Percentiles rank a stretch among this genome's conserved stretches.
phyloP scores from a whole-genome alignment of 129 eudicot genomes.

The Scalesia atractyloides region DNA sequence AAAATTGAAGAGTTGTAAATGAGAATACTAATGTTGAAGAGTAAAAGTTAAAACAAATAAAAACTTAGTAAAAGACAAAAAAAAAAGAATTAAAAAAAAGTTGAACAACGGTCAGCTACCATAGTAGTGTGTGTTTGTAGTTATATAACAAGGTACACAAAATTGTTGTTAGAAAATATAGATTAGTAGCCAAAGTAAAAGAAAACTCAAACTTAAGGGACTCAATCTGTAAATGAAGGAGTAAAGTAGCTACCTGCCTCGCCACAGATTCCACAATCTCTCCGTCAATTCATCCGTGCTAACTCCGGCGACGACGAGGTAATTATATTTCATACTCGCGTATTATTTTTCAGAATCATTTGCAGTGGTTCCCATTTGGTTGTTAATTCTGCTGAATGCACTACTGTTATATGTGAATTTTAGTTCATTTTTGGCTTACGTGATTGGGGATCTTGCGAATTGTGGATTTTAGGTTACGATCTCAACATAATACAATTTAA shows the following conservation, averaged over 20 bases:
- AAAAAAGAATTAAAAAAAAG: too few species aligned
- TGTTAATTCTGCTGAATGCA: not conserved
- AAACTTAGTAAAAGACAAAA: too few species aligned
- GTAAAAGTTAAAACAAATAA: too few species aligned
- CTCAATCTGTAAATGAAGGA: not conserved
- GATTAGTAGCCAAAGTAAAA: not conserved
- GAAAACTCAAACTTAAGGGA: conserved; percentile 9
- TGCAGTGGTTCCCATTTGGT: not conserved
- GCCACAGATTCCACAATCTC: conserved; percentile 7
- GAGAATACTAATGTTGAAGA: too few species aligned
- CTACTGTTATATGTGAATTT: not conserved
- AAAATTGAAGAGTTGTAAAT: too few species aligned
- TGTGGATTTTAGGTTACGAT: conserved; percentile 11
- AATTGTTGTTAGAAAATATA: too few species aligned
- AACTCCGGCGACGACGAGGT: conserved; percentile 12
- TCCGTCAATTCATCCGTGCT: conserved; percentile 6
- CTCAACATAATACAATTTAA: not conserved
- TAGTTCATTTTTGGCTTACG: not conserved
- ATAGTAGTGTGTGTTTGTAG: too few species aligned
- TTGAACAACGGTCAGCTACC: too few species aligned
- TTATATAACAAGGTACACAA: too few species aligned
- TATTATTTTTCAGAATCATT: not conserved
- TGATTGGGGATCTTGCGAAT: conserved; percentile 20
- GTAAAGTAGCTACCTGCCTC: not conserved
- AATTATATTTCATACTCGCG: not conserved